Conservation (phyloP, 208 protist species). For the Acanthamoeba triangularis region DNA sequence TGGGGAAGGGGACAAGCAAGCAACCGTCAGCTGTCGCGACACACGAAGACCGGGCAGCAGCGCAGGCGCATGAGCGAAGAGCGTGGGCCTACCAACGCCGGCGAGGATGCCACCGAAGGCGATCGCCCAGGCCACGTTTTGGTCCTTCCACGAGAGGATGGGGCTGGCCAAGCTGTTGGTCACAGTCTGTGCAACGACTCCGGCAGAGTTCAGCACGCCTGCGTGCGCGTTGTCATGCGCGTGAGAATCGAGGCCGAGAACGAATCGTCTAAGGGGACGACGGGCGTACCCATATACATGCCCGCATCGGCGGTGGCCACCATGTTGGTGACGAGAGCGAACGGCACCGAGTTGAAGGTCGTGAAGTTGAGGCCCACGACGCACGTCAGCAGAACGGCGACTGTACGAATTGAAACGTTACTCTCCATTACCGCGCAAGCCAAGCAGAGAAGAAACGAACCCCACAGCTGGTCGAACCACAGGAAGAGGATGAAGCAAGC, state of each 20-base stretch:
- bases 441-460: neutral
- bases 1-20: neutral
- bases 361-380: slow-evolving; percentile 84
- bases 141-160: slow-evolving; percentile 62
- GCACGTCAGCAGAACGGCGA: slow-evolving; percentile 76
- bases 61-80: neutral
- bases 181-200: slow-evolving; percentile 83
- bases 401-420: neutral
- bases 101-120: slow-evolving; percentile 79
- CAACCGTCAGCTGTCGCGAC: neutral
- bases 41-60: too few relatives aligned
- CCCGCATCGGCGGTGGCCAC: slow-evolving; percentile 78
- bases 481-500: slow-evolving; percentile 71
- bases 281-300: slow-evolving; percentile 81
- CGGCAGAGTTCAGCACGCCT: slow-evolving; percentile 84
- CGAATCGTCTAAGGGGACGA: neutral
- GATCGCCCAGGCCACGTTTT: slow-evolving; percentile 80
- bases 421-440: neutral
- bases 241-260: neutral
- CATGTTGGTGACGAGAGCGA: slow-evolving; percentile 77
- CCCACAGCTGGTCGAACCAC: slow-evolving; percentile 72
- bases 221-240: too few relatives aligned
- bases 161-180: slow-evolving; percentile 78
- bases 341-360: slow-evolving; percentile 86
- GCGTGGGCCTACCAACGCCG: neutral